phyloP scores from a whole-genome alignment of 1,284 basidiomycete genomes.

The Ustilago nuda region DNA sequence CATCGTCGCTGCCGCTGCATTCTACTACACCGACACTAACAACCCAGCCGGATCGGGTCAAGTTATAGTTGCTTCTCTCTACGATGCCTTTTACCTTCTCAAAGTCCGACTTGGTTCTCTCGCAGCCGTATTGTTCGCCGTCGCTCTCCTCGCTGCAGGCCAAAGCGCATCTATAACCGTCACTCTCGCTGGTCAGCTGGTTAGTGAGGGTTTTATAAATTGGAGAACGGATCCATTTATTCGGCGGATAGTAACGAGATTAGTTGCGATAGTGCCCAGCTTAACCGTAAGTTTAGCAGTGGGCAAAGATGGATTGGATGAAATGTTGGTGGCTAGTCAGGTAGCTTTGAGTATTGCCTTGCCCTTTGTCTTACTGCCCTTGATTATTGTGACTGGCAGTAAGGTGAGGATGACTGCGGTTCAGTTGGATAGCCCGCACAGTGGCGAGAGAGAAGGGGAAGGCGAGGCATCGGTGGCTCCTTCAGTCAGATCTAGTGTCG shows the following conservation, averaged over 20 bases:
- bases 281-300: constrained; percentile 81
- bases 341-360: constrained; percentile 87
- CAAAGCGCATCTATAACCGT: constrained; percentile 93
- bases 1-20: constrained; percentile 73
- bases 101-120: constrained; percentile 47
- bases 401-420: constrained; percentile 52
- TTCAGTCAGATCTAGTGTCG: constrained; percentile 17
- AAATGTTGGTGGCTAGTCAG: constrained; percentile 86
- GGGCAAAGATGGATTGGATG: constrained; percentile 81
- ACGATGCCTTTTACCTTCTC: constrained; percentile 63
- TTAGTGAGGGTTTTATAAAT: constrained; percentile 91
- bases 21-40: constrained; percentile 57
- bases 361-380: constrained; percentile 73
- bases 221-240: constrained; percentile 87
- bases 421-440: constrained; percentile 8
- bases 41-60: constrained; percentile 20
- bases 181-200: constrained; percentile 89
- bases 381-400: constrained; percentile 58
- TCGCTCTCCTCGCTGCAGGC: constrained; percentile 75
- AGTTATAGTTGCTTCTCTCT: constrained; percentile 59
- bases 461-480: constrained; percentile 11
- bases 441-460: neutral
- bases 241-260: constrained; percentile 83
- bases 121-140: constrained; percentile 63
- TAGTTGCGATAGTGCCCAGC: constrained; percentile 87